Percentiles rank a stretch among this genome's conserved stretches.
Evolutionary conservation across 169 alveolate species (phyloP).

Genomic region (Pseudocohnilembus persalinus): DNA sequence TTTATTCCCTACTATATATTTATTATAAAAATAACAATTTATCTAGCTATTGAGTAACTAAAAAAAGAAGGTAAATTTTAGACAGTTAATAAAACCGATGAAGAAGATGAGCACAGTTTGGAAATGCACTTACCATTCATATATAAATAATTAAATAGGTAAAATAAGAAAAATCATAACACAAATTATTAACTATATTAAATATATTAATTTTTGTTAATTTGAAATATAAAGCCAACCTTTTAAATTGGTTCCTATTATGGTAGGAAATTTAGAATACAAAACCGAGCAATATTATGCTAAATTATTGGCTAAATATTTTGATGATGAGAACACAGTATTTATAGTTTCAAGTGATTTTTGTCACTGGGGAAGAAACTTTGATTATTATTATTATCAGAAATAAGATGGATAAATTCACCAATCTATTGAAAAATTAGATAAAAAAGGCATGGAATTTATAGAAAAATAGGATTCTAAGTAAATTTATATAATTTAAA

Average conservation of each 20-base stretch:
- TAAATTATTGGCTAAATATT: conserved; percentile 76
- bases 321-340: conserved; percentile 59
- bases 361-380: conserved; percentile 93
- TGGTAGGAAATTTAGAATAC: conserved; percentile 62
- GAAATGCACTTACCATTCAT: conserved; percentile 77
- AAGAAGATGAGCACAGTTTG: conserved; percentile 79
- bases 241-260: conserved; percentile 71
- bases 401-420: conserved; percentile 52
- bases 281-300: conserved; percentile 60
- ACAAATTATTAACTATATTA: background rate
- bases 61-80: conserved; percentile 12
- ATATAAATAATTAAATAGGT: conserved; percentile 33
- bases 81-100: conserved; percentile 44
- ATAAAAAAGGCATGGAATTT: conserved; percentile 78
- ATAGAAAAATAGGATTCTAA: conserved; percentile 66
- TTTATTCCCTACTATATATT: too few relatives aligned
- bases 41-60: conserved; percentile 5
- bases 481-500: background rate
- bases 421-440: conserved; percentile 78
- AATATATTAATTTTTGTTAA: conserved; percentile 54
- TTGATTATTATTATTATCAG: conserved; percentile 51
- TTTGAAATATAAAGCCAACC: too few relatives aligned
- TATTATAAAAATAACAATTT: too few relatives aligned
- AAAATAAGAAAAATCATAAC: background rate
- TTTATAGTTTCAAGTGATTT: conserved; percentile 92